Conservation (phyloP, 371 early-diverging fungal species). For the Syncephalastrum contaminatum region DNA sequence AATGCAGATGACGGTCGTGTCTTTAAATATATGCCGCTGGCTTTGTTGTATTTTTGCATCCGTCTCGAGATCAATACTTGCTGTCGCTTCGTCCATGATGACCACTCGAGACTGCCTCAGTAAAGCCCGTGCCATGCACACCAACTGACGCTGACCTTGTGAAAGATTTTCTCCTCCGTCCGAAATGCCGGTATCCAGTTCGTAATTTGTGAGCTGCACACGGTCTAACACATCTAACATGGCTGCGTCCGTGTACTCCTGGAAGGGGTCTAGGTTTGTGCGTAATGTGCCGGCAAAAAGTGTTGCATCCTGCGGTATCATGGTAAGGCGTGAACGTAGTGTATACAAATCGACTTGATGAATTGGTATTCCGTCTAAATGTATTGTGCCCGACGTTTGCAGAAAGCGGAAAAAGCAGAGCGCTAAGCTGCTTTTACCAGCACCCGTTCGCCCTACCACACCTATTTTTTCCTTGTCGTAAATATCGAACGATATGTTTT, state of each 20-base stretch:
- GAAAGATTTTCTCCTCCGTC: constrained; percentile 67
- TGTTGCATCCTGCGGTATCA: constrained; percentile 86
- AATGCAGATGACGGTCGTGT: constrained; percentile 49
- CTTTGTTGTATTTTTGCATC: constrained; percentile 56
- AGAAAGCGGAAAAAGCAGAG: constrained; percentile 77
- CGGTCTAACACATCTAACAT: constrained; percentile 72
- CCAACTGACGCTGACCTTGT: constrained; percentile 78
- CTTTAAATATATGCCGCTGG: constrained; percentile 53
- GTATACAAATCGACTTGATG: constrained; percentile 67
- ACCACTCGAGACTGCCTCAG: constrained; percentile 51
- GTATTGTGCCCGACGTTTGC: constrained; percentile 71
- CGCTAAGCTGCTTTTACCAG: constrained; percentile 79
- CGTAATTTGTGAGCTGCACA: constrained; percentile 37
- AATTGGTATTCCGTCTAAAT: constrained; percentile 80
- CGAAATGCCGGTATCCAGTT: constrained; percentile 42
- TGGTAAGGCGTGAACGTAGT: constrained; percentile 70
- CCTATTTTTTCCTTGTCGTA: constrained; percentile 73
- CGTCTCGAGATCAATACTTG: constrained; percentile 62
- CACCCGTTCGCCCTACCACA: constrained; percentile 76
- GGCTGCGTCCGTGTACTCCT: constrained; percentile 56
- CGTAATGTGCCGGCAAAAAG: constrained; percentile 78
- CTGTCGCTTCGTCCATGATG: constrained; percentile 57
- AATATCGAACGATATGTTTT: constrained; percentile 62
- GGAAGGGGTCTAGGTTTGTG: constrained; percentile 72
- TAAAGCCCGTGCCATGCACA: constrained; percentile 73